Evolutionary conservation across 2,329 filamentous ascomycete species (phyloP), one percentile per base, ranked within the genome.

Genomic region (Ophiostoma australiae): DNA sequence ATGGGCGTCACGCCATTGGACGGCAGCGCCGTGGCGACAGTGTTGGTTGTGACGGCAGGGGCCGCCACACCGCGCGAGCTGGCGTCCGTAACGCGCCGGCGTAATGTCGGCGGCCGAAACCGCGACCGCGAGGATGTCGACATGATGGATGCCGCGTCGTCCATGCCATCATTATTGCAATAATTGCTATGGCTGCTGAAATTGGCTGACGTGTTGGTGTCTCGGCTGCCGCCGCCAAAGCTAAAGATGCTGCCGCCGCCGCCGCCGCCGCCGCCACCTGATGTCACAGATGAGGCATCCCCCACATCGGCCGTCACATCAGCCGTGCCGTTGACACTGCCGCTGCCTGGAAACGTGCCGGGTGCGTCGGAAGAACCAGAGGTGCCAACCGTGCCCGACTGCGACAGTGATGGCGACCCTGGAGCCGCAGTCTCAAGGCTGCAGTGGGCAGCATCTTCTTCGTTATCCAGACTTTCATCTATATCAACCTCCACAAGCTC

Each of bases 401-500:
- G 71, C 2, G 73, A 71, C 4, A 69, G 70, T 10, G 70, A 55
- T n/a, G 73, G 70, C 31, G 70, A 73, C 4, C 58, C 5, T 20
- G 71, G 74, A n/a, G 48, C 55, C 8, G 68, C 27, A 17, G 33
- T 69, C 27, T 55, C 67, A 35, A 73, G 71, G 48, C 74, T 75
- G 76, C 78, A 73, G 78, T 81, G 78, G 71, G 81, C 76, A 8
- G 39, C 73, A 6, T 82, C 79, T 0, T 63, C 35, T 3, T 41
- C 65, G 3, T 1, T 31, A 48, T 75, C 72, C 0, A 77, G 76
- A 3, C 15, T 41, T 3, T 41, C 39, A 15, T 74, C 77, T 5
- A 78, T 78, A 27, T 82, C 80, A 11, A 90, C 82, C 77, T 99
- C 95, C 44, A 97, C 92, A 3, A 99, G 86, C 81, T 99, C 95